A percentile compares a stretch with the other conserved stretches of the same genome.
Conservation (phyloP, 2,329 filamentous ascomycete species). For the Fusarium falciforme region DNA sequence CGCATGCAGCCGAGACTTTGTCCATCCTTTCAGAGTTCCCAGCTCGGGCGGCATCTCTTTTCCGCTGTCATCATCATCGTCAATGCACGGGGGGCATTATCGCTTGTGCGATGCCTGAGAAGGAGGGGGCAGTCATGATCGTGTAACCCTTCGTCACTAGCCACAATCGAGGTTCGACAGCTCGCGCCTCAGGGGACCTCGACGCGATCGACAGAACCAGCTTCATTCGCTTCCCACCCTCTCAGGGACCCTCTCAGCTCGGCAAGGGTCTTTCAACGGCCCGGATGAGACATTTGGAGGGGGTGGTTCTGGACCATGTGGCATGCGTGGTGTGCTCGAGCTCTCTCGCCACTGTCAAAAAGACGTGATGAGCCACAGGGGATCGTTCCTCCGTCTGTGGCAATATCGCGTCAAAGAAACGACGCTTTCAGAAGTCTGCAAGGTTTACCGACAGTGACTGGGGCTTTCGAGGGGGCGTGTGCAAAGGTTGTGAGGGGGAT, state of each 20-base stretch:
- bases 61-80: slow-evolving; percentile 13
- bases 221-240: slow-evolving; percentile 6
- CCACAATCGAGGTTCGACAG: slow-evolving; percentile 37
- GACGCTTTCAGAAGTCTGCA: background rate
- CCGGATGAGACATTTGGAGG: slow-evolving; percentile 32
- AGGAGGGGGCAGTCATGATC: slow-evolving; percentile 8
- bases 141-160: slow-evolving; percentile 33
- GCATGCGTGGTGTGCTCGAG: slow-evolving; percentile 8
- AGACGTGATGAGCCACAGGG: slow-evolving; percentile 36
- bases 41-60: slow-evolving; percentile 21
- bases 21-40: background rate
- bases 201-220: slow-evolving; percentile 24
- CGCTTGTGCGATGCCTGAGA: background rate
- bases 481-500: slow-evolving; percentile 32
- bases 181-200: slow-evolving; percentile 34
- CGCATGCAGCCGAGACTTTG: slow-evolving; percentile 11
- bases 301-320: slow-evolving; percentile 27
- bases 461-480: slow-evolving; percentile 34
- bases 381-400: slow-evolving; percentile 16
- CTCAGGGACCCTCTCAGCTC: slow-evolving; percentile 34
- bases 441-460: slow-evolving; percentile 26
- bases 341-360: slow-evolving; percentile 23
- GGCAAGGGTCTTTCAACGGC: slow-evolving; percentile 39
- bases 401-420: slow-evolving; percentile 8
- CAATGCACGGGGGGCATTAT: background rate